phyloP scores from a whole-genome alignment of 805 yeast genomes.

The Zygosaccharomyces rouxii region DNA sequence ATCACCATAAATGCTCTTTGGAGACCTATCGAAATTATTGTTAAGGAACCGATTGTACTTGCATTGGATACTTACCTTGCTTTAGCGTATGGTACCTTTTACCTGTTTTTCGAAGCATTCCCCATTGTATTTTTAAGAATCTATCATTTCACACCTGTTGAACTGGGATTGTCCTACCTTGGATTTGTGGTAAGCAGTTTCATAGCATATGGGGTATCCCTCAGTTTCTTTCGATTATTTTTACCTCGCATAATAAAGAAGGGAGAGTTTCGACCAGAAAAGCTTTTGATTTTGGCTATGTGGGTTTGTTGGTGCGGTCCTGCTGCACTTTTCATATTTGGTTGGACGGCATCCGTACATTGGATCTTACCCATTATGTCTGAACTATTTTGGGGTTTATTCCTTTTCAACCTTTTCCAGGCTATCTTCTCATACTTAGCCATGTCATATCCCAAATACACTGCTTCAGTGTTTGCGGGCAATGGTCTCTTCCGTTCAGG shows the following conservation, averaged over 20 bases:
- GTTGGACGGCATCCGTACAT: conserved; percentile 47
- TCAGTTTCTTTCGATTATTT: conserved; percentile 27
- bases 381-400: conserved; percentile 37
- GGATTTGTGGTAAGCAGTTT: conserved; percentile 45
- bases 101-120: conserved; percentile 57
- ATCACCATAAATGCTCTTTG: conserved; percentile 37
- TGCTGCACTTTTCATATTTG: conserved; percentile 40
- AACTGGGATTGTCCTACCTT: conserved; percentile 45
- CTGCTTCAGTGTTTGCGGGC: conserved; percentile 59
- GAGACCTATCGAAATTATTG: conserved; percentile 48
- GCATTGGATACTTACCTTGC: conserved; percentile 50
- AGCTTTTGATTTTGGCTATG: conserved; percentile 39
- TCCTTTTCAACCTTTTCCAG: conserved; percentile 48
- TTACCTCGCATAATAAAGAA: conserved; percentile 29
- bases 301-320: conserved; percentile 42
- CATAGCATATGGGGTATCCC: conserved; percentile 35
- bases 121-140: conserved; percentile 49
- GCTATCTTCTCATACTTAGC: conserved; percentile 47
- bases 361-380: conserved; percentile 51
- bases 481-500: conserved; percentile 48
- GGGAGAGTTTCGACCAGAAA: conserved; percentile 39
- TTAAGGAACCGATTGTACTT: conserved; percentile 53
- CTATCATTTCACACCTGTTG: conserved; percentile 45
- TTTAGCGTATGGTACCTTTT: conserved; percentile 48
- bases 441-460: conserved; percentile 43